Conservation (phyloP, 1,284 basidiomycete genomes). For the Boletus mariae region DNA sequence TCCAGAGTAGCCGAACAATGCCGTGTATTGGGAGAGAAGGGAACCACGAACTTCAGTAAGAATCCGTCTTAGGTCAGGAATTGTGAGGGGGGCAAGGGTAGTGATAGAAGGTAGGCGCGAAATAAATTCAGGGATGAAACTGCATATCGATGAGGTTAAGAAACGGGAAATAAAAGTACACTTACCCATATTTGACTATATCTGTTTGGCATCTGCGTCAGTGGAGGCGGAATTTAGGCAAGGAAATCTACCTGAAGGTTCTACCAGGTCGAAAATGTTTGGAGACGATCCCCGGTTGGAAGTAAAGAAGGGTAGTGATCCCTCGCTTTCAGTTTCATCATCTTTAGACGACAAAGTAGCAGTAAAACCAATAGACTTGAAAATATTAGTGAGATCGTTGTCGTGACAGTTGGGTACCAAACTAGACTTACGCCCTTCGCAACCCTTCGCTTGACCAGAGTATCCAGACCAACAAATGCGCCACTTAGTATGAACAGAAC, state of each 20-base stretch:
- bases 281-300: conserved; percentile 52
- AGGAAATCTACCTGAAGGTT: conserved; percentile 52
- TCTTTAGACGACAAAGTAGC: conserved; percentile 55
- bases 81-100: conserved; percentile 71
- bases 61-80: conserved; percentile 80
- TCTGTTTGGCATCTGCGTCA: conserved; percentile 42
- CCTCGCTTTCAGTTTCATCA: conserved; percentile 28
- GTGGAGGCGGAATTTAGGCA: conserved; percentile 3
- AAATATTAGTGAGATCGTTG: conserved; percentile 1
- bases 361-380: conserved; percentile 84
- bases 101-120: conserved; percentile 88
- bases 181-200: conserved; percentile 79
- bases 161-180: conserved; percentile 1
- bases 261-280: conserved; percentile 61
- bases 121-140: conserved; percentile 93
- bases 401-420: neutral
- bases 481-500: conserved; percentile 90
- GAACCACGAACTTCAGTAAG: conserved; percentile 90
- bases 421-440: conserved; percentile 72
- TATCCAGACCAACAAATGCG: conserved; percentile 91
- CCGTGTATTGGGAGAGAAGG: conserved; percentile 85
- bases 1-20: conserved; percentile 76
- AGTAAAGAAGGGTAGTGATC: conserved; percentile 67
- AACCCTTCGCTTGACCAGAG: conserved; percentile 72
- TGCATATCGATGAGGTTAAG: conserved; percentile 27